Percentiles rank a stretch among this genome's conserved stretches.
These are phyloP conservation scores for Colletotrichum graminicola DNA, from an alignment of 2,329 filamentous ascomycete genomes.

Conservation along the genomic window DNA sequence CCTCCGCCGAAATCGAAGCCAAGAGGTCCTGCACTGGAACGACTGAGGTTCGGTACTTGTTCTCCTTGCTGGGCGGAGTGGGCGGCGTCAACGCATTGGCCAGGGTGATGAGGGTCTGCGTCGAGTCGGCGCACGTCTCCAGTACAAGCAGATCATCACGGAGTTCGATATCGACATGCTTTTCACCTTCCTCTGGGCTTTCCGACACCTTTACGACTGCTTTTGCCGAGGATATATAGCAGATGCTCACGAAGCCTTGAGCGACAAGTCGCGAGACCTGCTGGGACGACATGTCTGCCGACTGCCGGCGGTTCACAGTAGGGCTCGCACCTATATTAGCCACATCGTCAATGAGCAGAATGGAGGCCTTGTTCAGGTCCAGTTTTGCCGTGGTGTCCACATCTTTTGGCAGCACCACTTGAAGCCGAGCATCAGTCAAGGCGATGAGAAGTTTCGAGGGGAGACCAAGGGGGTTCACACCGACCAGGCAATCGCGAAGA, in stretches of 20 bases:
- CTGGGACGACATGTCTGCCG: constrained; percentile 57
- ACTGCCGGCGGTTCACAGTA: constrained; percentile 44
- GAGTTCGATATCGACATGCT: constrained; percentile 82
- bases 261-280: constrained; percentile 70
- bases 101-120: constrained; percentile 86
- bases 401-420: constrained; percentile 75
- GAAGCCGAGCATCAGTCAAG: constrained; percentile 80
- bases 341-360: constrained; percentile 86
- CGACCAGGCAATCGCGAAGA: constrained; percentile 84
- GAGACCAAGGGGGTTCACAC: constrained; percentile 83
- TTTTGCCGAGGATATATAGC: constrained; percentile 86
- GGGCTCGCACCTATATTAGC: constrained; percentile 46
- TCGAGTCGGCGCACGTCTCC: constrained; percentile 97
- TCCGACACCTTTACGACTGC: constrained; percentile 72
- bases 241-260: constrained; percentile 86
- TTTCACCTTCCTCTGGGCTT: constrained; percentile 68
- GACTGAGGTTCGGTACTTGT: constrained; percentile 88
- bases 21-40: constrained; percentile 90
- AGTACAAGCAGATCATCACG: constrained; percentile 88
- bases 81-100: constrained; percentile 86
- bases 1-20: constrained; percentile 89
- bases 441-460: constrained; percentile 83
- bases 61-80: constrained; percentile 81
- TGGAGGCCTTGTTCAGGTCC: constrained; percentile 81
- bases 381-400: constrained; percentile 73